These are phyloP conservation scores for Clonostachys byssicola DNA, from an alignment of 2,329 filamentous ascomycete genomes.

Conservation along the genomic window DNA sequence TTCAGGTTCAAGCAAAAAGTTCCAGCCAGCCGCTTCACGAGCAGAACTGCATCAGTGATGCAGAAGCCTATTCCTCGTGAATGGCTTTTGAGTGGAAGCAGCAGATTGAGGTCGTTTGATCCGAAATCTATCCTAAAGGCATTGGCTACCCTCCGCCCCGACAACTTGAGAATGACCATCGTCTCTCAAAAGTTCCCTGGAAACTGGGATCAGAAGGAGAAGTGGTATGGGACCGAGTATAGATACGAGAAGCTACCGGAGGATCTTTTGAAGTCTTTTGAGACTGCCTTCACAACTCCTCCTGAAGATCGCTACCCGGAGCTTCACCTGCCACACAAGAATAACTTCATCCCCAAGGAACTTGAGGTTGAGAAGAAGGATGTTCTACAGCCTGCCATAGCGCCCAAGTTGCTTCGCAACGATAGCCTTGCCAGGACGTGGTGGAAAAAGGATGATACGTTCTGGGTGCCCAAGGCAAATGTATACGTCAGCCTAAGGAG, in stretches of 20 bases:
- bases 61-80: slow-evolving; percentile 85
- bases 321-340: slow-evolving; percentile 84
- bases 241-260: slow-evolving; percentile 73
- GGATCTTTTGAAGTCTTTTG: slow-evolving; percentile 69
- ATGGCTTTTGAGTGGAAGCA: slow-evolving; percentile 78
- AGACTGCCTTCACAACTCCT: slow-evolving; percentile 52
- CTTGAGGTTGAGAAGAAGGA: slow-evolving; percentile 95
- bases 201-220: slow-evolving; percentile 82
- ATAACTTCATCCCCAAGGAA: slow-evolving; percentile 92
- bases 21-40: slow-evolving; percentile 84
- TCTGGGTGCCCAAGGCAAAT: slow-evolving; percentile 96
- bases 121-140: slow-evolving; percentile 70
- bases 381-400: slow-evolving; percentile 66
- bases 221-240: slow-evolving; percentile 98
- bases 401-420: slow-evolving; percentile 80
- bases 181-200: slow-evolving; percentile 82
- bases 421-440: slow-evolving; percentile 78
- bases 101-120: slow-evolving; percentile 75
- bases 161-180: slow-evolving; percentile 84
- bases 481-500: slow-evolving; percentile 77
- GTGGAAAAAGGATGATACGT: slow-evolving; percentile 98
- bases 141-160: slow-evolving; percentile 70
- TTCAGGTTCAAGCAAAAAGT: slow-evolving; percentile 96
- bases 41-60: slow-evolving; percentile 81
- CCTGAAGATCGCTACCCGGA: slow-evolving; percentile 58